Evolutionary conservation across 2,329 filamentous ascomycete species (phyloP), one percentile per base, ranked within the genome.

Genomic region (Dactylellina parvicollis): DNA sequence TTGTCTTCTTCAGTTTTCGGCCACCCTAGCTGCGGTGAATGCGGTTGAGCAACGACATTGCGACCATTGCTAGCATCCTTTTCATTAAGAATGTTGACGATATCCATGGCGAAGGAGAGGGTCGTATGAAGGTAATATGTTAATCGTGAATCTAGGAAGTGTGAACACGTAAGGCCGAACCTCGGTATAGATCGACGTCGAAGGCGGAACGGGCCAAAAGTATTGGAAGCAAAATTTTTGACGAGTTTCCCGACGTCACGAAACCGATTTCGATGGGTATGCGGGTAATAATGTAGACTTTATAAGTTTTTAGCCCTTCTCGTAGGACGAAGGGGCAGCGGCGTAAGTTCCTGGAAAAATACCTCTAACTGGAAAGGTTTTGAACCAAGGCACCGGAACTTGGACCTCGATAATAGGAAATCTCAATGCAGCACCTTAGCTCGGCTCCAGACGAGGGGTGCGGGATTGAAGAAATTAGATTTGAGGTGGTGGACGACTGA

Each of bases 1-100:
- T 81, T 80, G 69, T 82, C 78, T 36, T 81, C 81, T 69, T 79
- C 77, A 57, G 79, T 78, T 67, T 82, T 82, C 46, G 79, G 76
- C 59, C 83, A 79, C 55, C 83, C 82, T 73, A 82, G 80, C 73
- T 83, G 83, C 55, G 82, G 78, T 75, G 81, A 81, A 60, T 79
- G 79, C 77, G 83, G 65, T 54, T 24, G 44, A 14, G 59, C 65
- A 22, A 42, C 81, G 20, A 81, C 80, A 57, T 81, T 81, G 74
- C 80, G 81, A 64, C 82, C 80, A 75, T 80, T 81, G 76, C 79
- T 75, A 69, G 82, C 81, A 75, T 81, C 82, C 79, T 84, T 84
- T 77, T 81, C 81, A 78, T 84, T 84, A 74, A 85, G 78, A 66
- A 85, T 84, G 66, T 82, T 84, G 75, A 83, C 83, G 79, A 85